Percentiles rank a stretch among this genome's conserved stretches.
Evolutionary conservation across 495 filamentous ascomycete species (phyloP).

Genomic region (Talaromyces proteolyticus): DNA sequence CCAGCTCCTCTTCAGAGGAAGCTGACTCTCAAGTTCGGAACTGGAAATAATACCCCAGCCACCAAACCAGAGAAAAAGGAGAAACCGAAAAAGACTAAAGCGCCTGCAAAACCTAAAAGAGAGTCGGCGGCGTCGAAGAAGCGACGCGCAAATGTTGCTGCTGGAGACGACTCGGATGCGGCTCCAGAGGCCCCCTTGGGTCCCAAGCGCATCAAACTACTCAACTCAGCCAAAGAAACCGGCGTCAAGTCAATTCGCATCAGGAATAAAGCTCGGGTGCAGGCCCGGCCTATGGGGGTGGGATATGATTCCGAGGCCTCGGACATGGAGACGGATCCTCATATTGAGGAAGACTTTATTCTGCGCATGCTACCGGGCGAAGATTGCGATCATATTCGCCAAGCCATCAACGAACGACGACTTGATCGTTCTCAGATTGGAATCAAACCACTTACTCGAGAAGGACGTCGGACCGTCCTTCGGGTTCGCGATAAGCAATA

Average conservation of each 20-base stretch:
- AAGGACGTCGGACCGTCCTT: conserved; percentile 68
- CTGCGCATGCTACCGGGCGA: conserved; percentile 80
- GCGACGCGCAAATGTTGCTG: conserved; percentile 27
- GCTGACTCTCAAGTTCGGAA: conserved; percentile 47
- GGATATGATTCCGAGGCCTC: conserved; percentile 97
- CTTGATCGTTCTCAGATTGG: conserved; percentile 64
- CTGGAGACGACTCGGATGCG: conserved; percentile 18
- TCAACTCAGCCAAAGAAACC: conserved; percentile 38
- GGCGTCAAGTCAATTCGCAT: conserved; percentile 44
- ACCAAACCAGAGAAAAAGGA: conserved; percentile 10
- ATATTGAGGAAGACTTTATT: conserved; percentile 82
- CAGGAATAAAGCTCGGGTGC: conserved; percentile 54
- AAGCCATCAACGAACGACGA: conserved; percentile 62
- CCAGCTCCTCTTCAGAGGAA: conserved; percentile 26
- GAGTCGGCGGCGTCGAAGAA: conserved; percentile 26
- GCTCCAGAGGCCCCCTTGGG: conserved; percentile 13
- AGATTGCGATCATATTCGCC: conserved; percentile 75
- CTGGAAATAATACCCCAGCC: conserved; percentile 19
- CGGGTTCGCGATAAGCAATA: conserved; percentile 65
- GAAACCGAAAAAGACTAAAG: conserved; percentile 43
- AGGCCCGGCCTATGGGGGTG: conserved; percentile 62
- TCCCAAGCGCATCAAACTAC: conserved; percentile 34
- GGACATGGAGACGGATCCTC: conserved; percentile 79
- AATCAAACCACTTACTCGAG: conserved; percentile 72
- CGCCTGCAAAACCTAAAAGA: conserved; percentile 6